phyloP scores from a whole-genome alignment of 805 yeast genomes.

The Wickerhamomyces mucosus region DNA sequence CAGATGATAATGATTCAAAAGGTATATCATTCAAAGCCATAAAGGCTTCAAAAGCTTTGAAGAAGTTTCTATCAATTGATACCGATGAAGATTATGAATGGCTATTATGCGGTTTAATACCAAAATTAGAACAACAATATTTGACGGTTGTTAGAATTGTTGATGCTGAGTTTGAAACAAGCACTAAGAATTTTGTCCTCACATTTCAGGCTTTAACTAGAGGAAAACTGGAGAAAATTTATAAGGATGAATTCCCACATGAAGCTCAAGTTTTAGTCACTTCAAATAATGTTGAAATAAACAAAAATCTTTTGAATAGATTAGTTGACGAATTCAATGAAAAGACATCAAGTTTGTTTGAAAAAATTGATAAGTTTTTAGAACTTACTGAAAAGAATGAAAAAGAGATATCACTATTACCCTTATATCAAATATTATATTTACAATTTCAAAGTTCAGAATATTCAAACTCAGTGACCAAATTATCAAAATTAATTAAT shows the following conservation, averaged over 20 bases:
- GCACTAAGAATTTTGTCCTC: conserved; percentile 29
- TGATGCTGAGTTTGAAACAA: conserved; percentile 33
- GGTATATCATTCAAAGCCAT: conserved; percentile 8
- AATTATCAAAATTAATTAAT: conserved; percentile 27
- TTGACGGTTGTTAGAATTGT: conserved; percentile 33
- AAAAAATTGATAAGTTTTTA: conserved; percentile 27
- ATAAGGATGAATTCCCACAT: conserved; percentile 3
- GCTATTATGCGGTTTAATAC: conserved; percentile 16
- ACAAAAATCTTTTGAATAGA: conserved; percentile 3
- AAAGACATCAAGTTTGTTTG: conserved; percentile 7
- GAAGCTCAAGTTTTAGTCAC: conserved; percentile 11
- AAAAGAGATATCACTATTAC: conserved; percentile 38
- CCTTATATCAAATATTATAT: conserved; percentile 49
- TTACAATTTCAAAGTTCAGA: conserved; percentile 44
- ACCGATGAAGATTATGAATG: conserved; percentile 17
- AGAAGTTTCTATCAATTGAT: conserved; percentile 16
- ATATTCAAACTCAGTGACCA: conserved; percentile 29
- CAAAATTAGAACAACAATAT: conserved; percentile 22
- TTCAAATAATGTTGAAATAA: conserved; percentile 13
- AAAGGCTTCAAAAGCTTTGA: conserved; percentile 11
- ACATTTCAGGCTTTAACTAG: conserved; percentile 42
- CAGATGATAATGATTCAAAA: not conserved
- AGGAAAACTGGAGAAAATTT: conserved; percentile 22
- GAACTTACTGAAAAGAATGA: conserved; percentile 13
- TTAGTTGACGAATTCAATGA: conserved; percentile 10